Evolutionary conservation across 768 basidiomycete species (phyloP), one percentile per base, ranked within the genome.

Genomic region (Phylloporus sp.): DNA sequence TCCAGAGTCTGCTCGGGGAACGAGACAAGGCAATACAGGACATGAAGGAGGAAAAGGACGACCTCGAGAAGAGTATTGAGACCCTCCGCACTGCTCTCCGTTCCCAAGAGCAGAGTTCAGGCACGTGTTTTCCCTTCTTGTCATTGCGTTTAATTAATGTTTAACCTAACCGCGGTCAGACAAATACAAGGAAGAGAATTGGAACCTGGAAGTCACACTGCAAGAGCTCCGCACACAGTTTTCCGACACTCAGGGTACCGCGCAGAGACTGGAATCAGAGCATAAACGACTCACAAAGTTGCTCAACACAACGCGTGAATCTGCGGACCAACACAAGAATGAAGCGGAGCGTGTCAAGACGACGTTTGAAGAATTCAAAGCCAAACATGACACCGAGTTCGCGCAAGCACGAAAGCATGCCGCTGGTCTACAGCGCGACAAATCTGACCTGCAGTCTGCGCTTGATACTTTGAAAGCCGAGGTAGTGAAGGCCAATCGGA

Each of bases 151-250:
- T 2, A 24, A 56, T 29, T 49, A 9, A 62, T 8, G 2, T 12
- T 8, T 22, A 27, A 29, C 29, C 53, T 44, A 34, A 13, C 39
- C 39, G 3, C 22, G 47, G 50, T 26, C 62, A 87, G 95, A 97
- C 68, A 92, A 93, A 57, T 95, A 85, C 82, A 93, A 93, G 72
- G 95, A 98, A 72, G 93, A 95, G 72, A 98, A 97, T 68, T 98
- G 97, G 97, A 95, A 98, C 64, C 84, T 97, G 51, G 95, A 98
- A 73, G 93, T 97, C 44, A 80, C 81, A 15, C 74, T 93, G 26
- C 95, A 98, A 67, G 94, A 97, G 53, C 77, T 94, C 22, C 85
- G 86, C 34, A 72, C 80, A 1, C 83, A 89, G 57, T 75, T 88
- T 41, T 64, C 77, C 27, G 85, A 88, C 44, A 78, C 82, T 2